Conservation (phyloP, 106 monocot genomes). For the Vanilla planifolia region DNA sequence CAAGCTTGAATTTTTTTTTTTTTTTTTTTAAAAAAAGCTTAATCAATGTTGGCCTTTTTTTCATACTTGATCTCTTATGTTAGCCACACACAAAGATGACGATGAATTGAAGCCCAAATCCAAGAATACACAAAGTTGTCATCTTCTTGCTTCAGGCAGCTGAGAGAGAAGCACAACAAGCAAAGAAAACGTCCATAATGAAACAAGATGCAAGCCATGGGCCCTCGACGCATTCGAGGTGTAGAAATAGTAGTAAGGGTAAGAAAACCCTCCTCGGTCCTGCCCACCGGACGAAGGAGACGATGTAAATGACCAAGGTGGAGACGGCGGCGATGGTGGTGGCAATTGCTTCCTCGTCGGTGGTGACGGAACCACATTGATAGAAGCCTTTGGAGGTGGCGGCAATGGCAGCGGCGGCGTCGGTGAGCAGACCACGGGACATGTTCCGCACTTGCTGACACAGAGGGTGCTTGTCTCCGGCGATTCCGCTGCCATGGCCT, state of each 20-base stretch:
- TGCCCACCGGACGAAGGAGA: constrained; percentile 3
- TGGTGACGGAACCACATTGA: constrained; percentile 7
- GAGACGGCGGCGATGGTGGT: constrained; percentile 5
- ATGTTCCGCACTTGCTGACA: constrained; percentile 44
- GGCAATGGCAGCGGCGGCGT: constrained; percentile 20
- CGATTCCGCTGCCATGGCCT: not conserved
- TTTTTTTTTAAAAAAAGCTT: no score
- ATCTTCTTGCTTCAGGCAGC: not conserved
- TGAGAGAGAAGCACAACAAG: not conserved
- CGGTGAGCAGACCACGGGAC: constrained; percentile 38
- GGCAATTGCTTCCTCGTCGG: constrained; percentile 3
- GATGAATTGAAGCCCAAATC: no score
- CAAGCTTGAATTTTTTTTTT: no score
- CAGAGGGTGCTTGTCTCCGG: constrained; percentile 28
- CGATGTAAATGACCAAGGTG: constrained; percentile 11
- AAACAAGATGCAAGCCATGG: not conserved
- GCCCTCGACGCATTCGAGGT: constrained; percentile 18
- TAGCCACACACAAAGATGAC: no score
- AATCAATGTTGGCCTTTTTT: no score
- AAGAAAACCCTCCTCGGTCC: constrained; percentile 11
- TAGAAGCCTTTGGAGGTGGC: constrained; percentile 5
- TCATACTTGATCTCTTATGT: no score
- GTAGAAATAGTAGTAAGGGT: constrained; percentile 53
- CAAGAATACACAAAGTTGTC: no score
- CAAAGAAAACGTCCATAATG: not conserved